Evolutionary conservation across 345 rosid species (phyloP).

Genomic region (Eucalyptus erythrocorys): DNA sequence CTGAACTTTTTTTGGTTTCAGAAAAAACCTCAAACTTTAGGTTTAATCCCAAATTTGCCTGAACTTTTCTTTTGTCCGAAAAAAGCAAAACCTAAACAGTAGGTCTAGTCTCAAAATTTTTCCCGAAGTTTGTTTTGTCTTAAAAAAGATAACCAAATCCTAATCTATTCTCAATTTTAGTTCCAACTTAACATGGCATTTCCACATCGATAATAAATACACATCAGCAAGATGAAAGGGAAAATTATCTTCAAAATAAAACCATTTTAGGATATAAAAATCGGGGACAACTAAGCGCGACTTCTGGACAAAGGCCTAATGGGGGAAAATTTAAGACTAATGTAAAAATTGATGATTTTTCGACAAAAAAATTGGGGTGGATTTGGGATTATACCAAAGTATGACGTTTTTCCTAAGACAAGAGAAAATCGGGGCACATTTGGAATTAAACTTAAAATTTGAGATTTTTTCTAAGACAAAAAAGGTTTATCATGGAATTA

Average conservation of each 20-base stretch:
- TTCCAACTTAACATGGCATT: fast-evolving
- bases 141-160: too few relatives aligned
- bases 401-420: fast-evolving
- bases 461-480: too few relatives aligned
- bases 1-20: fast-evolving
- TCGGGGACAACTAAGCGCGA: fast-evolving
- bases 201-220: too few relatives aligned
- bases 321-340: too few relatives aligned
- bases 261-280: fast-evolving
- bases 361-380: fast-evolving
- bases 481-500: too few relatives aligned
- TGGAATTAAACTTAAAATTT: fast-evolving
- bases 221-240: fast-evolving
- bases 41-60: fast-evolving
- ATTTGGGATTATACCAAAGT: too few relatives aligned
- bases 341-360: too few relatives aligned
- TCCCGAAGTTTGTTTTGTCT: fast-evolving
- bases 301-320: fast-evolving
- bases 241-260: too few relatives aligned
- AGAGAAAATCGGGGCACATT: too few relatives aligned
- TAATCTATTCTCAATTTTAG: fast-evolving
- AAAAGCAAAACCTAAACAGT: fast-evolving
- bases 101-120: fast-evolving
- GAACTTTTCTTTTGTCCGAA: fast-evolving
- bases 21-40: too few relatives aligned